phyloP scores from a whole-genome alignment of 768 basidiomycete genomes.

The Boletus sp. region DNA sequence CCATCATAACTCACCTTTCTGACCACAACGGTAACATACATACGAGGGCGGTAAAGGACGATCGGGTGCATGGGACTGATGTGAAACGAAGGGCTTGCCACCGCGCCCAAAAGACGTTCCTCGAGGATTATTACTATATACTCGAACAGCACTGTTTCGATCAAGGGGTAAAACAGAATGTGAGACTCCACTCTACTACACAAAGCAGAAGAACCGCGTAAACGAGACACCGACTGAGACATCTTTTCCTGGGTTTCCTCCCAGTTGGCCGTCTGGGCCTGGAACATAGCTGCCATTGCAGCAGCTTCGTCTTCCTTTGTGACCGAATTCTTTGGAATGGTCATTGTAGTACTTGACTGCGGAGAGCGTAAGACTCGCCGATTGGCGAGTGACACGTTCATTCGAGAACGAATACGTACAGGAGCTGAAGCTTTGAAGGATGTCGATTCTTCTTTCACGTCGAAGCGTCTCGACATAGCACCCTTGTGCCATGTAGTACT shows the following conservation, averaged over 20 bases:
- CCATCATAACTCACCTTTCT: conserved; percentile 68
- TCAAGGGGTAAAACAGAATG: conserved; percentile 44
- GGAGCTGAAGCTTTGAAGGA: conserved; percentile 24
- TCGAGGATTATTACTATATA: conserved; percentile 61
- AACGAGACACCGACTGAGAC: conserved; percentile 90
- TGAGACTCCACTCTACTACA: conserved; percentile 74
- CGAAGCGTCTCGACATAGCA: conserved; percentile 87
- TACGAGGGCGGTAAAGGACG: conserved; percentile 90
- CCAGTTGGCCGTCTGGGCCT: conserved; percentile 92
- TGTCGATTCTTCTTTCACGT: conserved; percentile 67
- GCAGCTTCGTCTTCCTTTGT: conserved; percentile 82
- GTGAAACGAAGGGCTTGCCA: conserved; percentile 48
- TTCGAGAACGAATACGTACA: conserved; percentile 35
- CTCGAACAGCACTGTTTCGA: conserved; percentile 60
- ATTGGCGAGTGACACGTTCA: conserved; percentile 18
- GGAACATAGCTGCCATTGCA: conserved; percentile 98
- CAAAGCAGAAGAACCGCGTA: conserved; percentile 50
- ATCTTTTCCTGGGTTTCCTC: conserved; percentile 99
- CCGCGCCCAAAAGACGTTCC: conserved; percentile 63
- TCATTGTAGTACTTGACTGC: conserved; percentile 36
- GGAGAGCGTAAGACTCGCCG: conserved; percentile 28
- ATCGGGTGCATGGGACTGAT: conserved; percentile 57
- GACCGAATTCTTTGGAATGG: conserved; percentile 41
- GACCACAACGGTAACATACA: conserved; percentile 97
- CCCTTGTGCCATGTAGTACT: conserved; percentile 61